phyloP scores from a whole-genome alignment of 345 rosid genomes.

The Citrus glauca region DNA sequence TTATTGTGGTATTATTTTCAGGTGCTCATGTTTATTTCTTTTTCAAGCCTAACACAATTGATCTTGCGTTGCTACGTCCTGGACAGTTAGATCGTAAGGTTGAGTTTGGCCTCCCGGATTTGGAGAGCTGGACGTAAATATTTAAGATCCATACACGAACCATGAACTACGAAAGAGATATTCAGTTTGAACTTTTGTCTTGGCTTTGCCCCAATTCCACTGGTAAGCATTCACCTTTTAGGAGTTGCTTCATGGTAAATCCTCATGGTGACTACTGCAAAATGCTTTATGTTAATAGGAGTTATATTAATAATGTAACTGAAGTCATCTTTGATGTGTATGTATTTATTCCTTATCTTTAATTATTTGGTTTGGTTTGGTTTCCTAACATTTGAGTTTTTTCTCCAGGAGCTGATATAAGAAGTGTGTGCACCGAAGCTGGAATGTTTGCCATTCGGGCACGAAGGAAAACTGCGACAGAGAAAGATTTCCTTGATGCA shows the following conservation, averaged over 20 bases:
- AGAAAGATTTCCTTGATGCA: slow-evolving; percentile 92
- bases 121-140: slow-evolving; percentile 88
- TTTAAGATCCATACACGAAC: slow-evolving; percentile 93
- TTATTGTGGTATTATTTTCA: neutral
- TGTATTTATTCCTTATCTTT: neutral
- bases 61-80: slow-evolving; percentile 92
- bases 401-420: slow-evolving; percentile 78
- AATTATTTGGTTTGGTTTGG: neutral
- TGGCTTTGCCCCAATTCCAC: slow-evolving; percentile 95
- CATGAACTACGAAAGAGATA: slow-evolving; percentile 85
- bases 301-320: neutral
- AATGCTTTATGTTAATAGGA: neutral
- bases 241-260: neutral
- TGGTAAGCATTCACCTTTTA: slow-evolving; percentile 33
- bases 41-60: slow-evolving; percentile 87
- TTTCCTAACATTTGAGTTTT: neutral
- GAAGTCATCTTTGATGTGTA: neutral
- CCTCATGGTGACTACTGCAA: neutral
- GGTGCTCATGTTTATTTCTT: neutral
- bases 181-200: slow-evolving; percentile 85
- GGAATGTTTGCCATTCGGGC: slow-evolving; percentile 94
- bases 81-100: slow-evolving; percentile 91
- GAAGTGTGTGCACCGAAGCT: slow-evolving; percentile 96
- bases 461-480: slow-evolving; percentile 83
- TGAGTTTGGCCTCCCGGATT: slow-evolving; percentile 93